Percentiles rank a stretch among this genome's conserved stretches.
Evolutionary conservation across 495 filamentous ascomycete genomes (phyloP).

Genomic region (Lentithecium fluviatile): DNA sequence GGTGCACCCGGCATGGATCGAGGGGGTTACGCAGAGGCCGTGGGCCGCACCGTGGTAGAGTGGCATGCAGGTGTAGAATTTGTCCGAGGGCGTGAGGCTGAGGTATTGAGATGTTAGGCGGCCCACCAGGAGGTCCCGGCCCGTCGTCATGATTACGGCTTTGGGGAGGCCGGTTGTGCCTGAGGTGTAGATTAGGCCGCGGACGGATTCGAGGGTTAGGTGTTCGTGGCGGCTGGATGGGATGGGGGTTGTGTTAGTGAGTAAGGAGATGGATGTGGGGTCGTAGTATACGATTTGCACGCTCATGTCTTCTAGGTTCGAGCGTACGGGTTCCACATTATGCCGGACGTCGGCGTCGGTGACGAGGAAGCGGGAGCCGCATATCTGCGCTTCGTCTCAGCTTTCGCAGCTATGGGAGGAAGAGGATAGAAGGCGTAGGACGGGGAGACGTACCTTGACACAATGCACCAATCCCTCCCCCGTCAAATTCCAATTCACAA

Average conservation of each 20-base stretch:
- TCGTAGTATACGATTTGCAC: constrained; percentile 32
- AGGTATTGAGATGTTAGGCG: constrained; percentile 19
- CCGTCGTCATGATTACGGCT: constrained; percentile 41
- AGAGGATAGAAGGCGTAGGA: too few species aligned
- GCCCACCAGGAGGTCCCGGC: constrained; percentile 36
- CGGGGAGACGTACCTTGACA: constrained; percentile 40
- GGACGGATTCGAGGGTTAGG: constrained; percentile 11
- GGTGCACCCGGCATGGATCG: constrained; percentile 31
- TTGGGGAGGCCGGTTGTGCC: constrained; percentile 58
- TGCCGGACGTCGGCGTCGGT: constrained; percentile 37
- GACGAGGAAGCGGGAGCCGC: constrained; percentile 39
- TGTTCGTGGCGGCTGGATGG: constrained; percentile 17
- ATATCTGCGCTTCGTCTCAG: constrained; percentile 21
- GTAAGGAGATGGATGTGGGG: constrained; percentile 13
- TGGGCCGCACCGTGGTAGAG: constrained; percentile 37
- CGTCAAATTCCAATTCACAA: constrained; percentile 49
- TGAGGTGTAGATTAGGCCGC: constrained; percentile 37
- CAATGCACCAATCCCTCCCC: constrained; percentile 40
- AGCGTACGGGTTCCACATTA: constrained; percentile 38
- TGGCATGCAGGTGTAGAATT: constrained; percentile 37
- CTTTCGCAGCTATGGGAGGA: neutral
- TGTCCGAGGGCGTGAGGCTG: constrained; percentile 18
- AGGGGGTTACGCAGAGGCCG: constrained; percentile 28
- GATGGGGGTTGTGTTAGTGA: constrained; percentile 15
- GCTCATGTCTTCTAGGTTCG: constrained; percentile 33